These are phyloP conservation scores for Trichaptum fuscoviolaceum DNA, from an alignment of 768 basidiomycete species.

Conservation along the genomic window DNA sequence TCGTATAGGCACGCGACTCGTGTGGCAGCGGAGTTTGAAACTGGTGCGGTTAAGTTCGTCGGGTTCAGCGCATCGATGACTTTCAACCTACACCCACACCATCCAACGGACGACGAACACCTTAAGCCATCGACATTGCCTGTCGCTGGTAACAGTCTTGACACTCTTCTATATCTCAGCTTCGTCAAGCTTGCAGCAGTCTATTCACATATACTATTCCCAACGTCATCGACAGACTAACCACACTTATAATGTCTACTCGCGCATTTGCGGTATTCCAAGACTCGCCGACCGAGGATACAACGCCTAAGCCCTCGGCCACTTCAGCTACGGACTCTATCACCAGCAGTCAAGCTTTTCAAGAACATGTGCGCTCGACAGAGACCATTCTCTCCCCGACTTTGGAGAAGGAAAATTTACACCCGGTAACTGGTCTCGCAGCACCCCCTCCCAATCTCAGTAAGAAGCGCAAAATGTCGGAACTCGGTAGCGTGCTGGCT, in stretches of 20 bases:
- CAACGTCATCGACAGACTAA: neutral
- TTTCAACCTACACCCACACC: neutral
- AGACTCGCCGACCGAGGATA: constrained; percentile 40
- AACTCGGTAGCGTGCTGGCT: constrained; percentile 34
- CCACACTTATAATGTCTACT: constrained; percentile 37
- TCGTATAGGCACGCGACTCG: neutral
- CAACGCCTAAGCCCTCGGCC: constrained; percentile 22
- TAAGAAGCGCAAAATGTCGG: constrained; percentile 61
- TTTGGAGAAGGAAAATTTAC: constrained; percentile 73
- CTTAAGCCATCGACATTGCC: neutral
- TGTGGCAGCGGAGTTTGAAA: neutral
- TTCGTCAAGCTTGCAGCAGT: neutral
- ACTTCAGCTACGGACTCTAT: constrained; percentile 23
- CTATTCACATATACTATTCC: neutral
- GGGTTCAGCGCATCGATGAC: neutral
- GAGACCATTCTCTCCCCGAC: constrained; percentile 16
- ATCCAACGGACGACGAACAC: neutral
- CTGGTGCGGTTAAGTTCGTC: neutral
- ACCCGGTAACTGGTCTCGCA: constrained; percentile 65
- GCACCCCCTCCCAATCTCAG: constrained; percentile 25
- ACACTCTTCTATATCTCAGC: neutral
- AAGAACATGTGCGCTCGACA: constrained; percentile 11
- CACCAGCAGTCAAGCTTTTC: constrained; percentile 22
- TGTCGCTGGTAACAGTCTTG: neutral
- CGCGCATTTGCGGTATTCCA: constrained; percentile 63